Conservation (phyloP, 192 early-diverging fungal species). For the Coemansia sp. region DNA sequence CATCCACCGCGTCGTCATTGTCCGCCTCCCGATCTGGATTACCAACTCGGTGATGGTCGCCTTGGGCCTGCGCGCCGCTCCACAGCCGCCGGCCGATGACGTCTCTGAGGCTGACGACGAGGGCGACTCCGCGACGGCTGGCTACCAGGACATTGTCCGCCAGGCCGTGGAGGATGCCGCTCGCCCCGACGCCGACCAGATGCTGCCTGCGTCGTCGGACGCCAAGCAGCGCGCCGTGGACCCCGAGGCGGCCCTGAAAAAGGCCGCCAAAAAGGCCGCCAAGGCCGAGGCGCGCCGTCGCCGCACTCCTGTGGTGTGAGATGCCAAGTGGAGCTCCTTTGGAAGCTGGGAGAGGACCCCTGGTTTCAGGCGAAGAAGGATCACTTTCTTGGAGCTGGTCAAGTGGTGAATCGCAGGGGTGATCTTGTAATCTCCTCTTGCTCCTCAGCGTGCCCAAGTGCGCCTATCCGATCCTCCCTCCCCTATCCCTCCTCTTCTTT, state of each 20-base stretch:
- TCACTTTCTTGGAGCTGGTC: too few relatives aligned
- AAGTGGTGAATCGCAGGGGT: too few relatives aligned
- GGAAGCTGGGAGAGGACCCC: too few relatives aligned
- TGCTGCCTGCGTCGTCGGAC: too few relatives aligned
- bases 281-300: conserved; percentile 46
- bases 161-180: conserved; percentile 11
- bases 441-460: too few relatives aligned
- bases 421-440: too few relatives aligned
- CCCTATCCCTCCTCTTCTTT: not conserved
- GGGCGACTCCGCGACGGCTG: conserved; percentile 6
- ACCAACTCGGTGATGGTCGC: conserved; percentile 8
- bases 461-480: too few relatives aligned
- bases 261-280: conserved; percentile 40
- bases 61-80: conserved; percentile 3
- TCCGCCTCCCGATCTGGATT: conserved; percentile 15
- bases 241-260: conserved; percentile 34
- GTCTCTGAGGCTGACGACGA: not conserved
- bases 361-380: too few relatives aligned
- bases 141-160: not conserved
- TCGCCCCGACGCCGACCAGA: not conserved
- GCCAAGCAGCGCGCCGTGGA: not conserved
- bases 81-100: not conserved
- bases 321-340: too few relatives aligned
- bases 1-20: conserved; percentile 25
- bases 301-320: conserved; percentile 28